Percentiles rank a stretch among this genome's conserved stretches.
These are phyloP conservation scores for Scopulariopsis brevicaulis DNA, from an alignment of 2,329 filamentous ascomycete species.

Conservation along the genomic window DNA sequence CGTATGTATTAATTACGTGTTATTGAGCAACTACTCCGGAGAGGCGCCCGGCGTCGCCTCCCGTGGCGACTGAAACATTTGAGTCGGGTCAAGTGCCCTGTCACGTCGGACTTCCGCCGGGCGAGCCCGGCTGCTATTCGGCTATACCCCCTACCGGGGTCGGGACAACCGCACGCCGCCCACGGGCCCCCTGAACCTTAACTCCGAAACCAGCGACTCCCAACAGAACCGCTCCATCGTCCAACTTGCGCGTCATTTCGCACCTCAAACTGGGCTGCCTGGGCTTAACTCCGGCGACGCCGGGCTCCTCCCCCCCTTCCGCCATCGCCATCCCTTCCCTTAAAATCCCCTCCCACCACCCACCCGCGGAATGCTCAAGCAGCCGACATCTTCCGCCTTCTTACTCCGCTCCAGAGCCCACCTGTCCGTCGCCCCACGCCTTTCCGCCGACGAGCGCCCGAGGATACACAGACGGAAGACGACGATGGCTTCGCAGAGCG, in stretches of 20 bases:
- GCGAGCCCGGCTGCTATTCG: background rate
- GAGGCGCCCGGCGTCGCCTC: too few relatives aligned
- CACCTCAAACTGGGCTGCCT: background rate
- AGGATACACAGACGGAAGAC: slow-evolving; percentile 2
- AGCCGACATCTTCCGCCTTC: slow-evolving; percentile 24
- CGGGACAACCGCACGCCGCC: background rate
- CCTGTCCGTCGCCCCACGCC: slow-evolving; percentile 10
- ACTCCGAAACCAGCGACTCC: slow-evolving; percentile 1
- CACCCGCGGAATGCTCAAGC: slow-evolving; percentile 30
- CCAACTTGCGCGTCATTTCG: background rate
- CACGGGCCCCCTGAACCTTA: background rate
- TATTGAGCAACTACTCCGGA: too few relatives aligned
- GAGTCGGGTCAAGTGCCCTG: too few relatives aligned
- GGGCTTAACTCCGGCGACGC: slow-evolving; percentile 1
- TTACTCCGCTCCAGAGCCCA: slow-evolving; percentile 28
- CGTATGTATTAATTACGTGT: too few relatives aligned
- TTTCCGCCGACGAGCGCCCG: slow-evolving; percentile 6
- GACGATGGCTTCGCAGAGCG: slow-evolving; percentile 2
- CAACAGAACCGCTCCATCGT: background rate
- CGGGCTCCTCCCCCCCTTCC: background rate
- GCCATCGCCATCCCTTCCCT: background rate
- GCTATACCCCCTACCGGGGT: background rate
- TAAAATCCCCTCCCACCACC: slow-evolving; percentile 7
- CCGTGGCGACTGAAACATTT: too few relatives aligned
- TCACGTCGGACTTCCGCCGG: too few relatives aligned